A percentile compares a stretch with the other conserved stretches of the same genome.
Evolutionary conservation across 441 rosid species (phyloP).

Genomic region (Syzygium syzygioides): DNA sequence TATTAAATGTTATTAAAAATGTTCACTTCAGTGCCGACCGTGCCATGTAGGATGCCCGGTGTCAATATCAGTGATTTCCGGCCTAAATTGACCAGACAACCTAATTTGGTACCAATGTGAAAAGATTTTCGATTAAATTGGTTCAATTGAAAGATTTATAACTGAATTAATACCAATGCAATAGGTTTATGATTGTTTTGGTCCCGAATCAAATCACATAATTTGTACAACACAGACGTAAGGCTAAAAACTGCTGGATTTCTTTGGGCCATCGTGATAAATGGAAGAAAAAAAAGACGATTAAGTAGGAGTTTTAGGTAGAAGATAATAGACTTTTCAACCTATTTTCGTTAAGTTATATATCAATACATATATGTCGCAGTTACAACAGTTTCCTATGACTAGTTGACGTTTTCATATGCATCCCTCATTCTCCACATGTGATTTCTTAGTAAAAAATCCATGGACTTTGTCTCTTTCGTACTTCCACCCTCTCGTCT

Average conservation of each 20-base stretch:
- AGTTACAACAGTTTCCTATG: neutral
- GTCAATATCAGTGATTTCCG: rapidly evolving
- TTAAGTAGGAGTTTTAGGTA: neutral
- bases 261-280: neutral
- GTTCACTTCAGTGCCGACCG: rapidly evolving
- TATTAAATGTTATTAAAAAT: too few relatives aligned
- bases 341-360: neutral
- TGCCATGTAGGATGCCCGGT: too few relatives aligned
- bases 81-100: too few relatives aligned
- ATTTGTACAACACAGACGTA: neutral
- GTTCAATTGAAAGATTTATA: too few relatives aligned
- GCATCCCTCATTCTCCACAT: neutral
- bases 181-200: too few relatives aligned
- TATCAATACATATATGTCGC: neutral
- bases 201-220: neutral
- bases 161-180: too few relatives aligned
- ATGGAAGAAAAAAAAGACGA: too few relatives aligned
- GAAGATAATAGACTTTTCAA: neutral
- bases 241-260: neutral
- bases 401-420: neutral
- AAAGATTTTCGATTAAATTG: too few relatives aligned
- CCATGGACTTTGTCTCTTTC: neutral
- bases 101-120: too few relatives aligned
- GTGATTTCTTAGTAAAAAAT: neutral
- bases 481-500: neutral